A percentile compares a stretch with the other conserved stretches of the same genome.
phyloP scores from a whole-genome alignment of 805 yeast genomes.

The Cyberlindnera maclurae region DNA sequence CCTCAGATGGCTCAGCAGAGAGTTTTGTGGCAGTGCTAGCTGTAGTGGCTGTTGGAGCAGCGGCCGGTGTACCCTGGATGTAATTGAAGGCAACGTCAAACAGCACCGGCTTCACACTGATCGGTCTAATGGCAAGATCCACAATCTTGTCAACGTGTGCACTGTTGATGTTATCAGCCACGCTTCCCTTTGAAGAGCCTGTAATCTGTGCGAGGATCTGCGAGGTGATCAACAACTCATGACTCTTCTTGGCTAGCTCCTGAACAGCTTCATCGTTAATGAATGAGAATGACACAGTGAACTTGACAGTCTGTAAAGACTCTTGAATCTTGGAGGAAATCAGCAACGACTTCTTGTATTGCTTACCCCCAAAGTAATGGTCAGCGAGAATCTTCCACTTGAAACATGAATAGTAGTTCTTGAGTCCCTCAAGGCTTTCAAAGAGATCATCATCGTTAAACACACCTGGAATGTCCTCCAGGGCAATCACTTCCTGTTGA shows the following conservation, averaged over 20 bases:
- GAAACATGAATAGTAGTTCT: slow-evolving; percentile 37
- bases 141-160: slow-evolving; percentile 22
- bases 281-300: slow-evolving; percentile 23
- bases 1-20: slow-evolving; percentile 9
- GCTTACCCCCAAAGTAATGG: slow-evolving; percentile 33
- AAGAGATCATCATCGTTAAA: slow-evolving; percentile 70
- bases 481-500: slow-evolving; percentile 44
- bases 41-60: slow-evolving; percentile 6
- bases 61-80: slow-evolving; percentile 27
- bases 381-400: slow-evolving; percentile 40
- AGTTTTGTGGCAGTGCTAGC: no score
- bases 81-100: slow-evolving; percentile 89
- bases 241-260: slow-evolving; percentile 17
- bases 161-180: slow-evolving; percentile 18
- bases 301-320: slow-evolving; percentile 2
- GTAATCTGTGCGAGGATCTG: slow-evolving; percentile 41
- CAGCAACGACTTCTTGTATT: slow-evolving; percentile 41
- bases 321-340: slow-evolving; percentile 30
- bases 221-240: slow-evolving; percentile 20
- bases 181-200: slow-evolving; percentile 27
- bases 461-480: slow-evolving; percentile 87
- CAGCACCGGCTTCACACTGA: slow-evolving; percentile 79
- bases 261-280: slow-evolving; percentile 31
- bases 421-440: slow-evolving; percentile 44
- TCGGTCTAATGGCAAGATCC: slow-evolving; percentile 38